These are phyloP conservation scores for Skeletonema costatum DNA, from an alignment of 108 stramenopile species.

Conservation along the genomic window DNA sequence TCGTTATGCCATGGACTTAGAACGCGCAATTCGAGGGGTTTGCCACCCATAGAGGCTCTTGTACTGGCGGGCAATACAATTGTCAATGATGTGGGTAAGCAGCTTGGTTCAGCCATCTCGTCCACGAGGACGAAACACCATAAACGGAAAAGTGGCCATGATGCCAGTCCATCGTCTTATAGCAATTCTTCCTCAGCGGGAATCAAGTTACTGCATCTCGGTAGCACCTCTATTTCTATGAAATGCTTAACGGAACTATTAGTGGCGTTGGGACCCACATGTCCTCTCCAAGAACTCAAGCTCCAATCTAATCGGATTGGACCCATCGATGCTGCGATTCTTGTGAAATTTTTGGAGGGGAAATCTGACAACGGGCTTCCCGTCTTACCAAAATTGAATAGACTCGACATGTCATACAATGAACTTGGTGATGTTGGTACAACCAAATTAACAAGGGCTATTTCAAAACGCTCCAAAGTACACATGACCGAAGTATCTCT, in stretches of 20 bases:
- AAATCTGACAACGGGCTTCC: constrained; percentile 41
- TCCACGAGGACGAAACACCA: constrained; percentile 23
- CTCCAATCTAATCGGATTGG: constrained; percentile 79
- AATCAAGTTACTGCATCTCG: constrained; percentile 73
- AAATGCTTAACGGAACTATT: constrained; percentile 60
- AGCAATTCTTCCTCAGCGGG: constrained; percentile 38
- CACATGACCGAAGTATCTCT: constrained; percentile 72
- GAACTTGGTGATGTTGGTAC: constrained; percentile 80
- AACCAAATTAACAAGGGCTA: constrained; percentile 67
- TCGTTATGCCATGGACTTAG: constrained; percentile 58
- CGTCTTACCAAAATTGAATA: constrained; percentile 75
- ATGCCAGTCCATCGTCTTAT: background rate
- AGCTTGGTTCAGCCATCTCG: constrained; percentile 73
- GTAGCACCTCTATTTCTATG: constrained; percentile 59
- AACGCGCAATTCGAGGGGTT: constrained; percentile 48
- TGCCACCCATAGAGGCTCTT: constrained; percentile 67
- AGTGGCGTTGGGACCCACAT: constrained; percentile 61
- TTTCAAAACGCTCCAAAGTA: constrained; percentile 60
- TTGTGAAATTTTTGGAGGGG: constrained; percentile 75
- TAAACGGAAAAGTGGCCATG: constrained; percentile 28
- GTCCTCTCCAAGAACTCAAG: constrained; percentile 76
- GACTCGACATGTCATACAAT: constrained; percentile 85
- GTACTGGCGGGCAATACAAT: constrained; percentile 80
- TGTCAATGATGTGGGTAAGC: constrained; percentile 49
- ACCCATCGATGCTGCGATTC: constrained; percentile 51